Conservation (phyloP, 345 rosid genomes). For the Hibiscus tridactylites region DNA sequence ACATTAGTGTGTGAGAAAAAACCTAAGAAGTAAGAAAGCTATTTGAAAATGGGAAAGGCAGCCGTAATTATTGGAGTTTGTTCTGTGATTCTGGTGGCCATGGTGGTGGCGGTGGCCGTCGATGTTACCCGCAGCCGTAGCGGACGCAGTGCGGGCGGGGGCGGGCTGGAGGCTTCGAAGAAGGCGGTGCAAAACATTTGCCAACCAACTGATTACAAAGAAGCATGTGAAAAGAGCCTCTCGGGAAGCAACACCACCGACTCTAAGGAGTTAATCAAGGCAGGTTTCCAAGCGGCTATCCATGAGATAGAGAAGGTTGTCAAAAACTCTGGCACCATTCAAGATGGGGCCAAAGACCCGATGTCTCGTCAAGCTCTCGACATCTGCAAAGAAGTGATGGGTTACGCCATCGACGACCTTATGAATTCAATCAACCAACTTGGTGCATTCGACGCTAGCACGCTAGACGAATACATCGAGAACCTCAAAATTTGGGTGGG, state of each 20-base stretch:
- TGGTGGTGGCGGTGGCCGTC: conserved; percentile 50
- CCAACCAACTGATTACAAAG: conserved; percentile 45
- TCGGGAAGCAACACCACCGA: not conserved
- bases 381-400: too few relatives aligned
- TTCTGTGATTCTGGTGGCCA: conserved; percentile 42
- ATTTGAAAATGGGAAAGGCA: not conserved
- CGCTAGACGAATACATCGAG: too few relatives aligned
- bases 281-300: not conserved
- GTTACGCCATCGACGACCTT: too few relatives aligned
- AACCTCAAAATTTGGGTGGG: too few relatives aligned
- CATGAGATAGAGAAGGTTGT: not conserved
- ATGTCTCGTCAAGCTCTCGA: not conserved
- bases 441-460: too few relatives aligned
- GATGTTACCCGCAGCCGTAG: conserved; percentile 9
- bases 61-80: not conserved
- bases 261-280: not conserved
- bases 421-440: too few relatives aligned
- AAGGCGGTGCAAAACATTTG: conserved; percentile 55
- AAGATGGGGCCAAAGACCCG: not conserved
- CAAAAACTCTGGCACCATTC: not conserved
- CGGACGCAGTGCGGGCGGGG: not conserved
- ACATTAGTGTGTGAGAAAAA: too few relatives aligned
- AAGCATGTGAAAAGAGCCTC: conserved; percentile 31
- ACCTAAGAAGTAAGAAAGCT: too few relatives aligned
- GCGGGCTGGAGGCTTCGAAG: conserved; percentile 4